Base-by-base conservation (phyloP, 352 stramenopile species). In the Pythium aristosporum region DNA sequence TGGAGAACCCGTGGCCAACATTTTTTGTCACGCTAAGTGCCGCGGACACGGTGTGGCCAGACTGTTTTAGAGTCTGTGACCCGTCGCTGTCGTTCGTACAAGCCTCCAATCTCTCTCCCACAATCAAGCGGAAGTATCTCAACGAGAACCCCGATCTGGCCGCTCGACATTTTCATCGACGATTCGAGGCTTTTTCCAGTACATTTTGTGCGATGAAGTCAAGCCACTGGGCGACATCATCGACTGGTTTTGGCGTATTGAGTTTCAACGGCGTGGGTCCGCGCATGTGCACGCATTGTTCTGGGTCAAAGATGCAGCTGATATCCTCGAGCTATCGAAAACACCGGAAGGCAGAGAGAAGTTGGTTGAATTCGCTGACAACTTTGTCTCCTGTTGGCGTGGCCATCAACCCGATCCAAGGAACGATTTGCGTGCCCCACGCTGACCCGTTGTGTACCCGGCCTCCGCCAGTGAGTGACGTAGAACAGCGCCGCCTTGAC, bases 251-350 rank as follows among this genome's bases (percentile, higher is more conserved):
- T 73, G 70, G 65, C 47, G 65, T 4, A 64, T 76, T 0, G 61
- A 76, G 32, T 73, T 67, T 57, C 65, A 73, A 20, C 46, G 65
- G 1, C 55, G 66, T 16, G 66, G 70, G 1, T 76, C 67, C 0
- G 0, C 70, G 0, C 62, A 69, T 15, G 69, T 72, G 10, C 58
- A 76, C 8, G 52, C 32, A 1, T 58, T 72, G 2, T 44, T 76
- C 2, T 74, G 70, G 66, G 51, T 71, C 13, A 67, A 69, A 52
- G 39, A 69, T 28, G 60, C 60, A 0, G 44, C 57, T 0, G 47
- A 64, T 15, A 64, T 64, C 2, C 21, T 64, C 4, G 57, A 64
- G 13, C 10, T 64, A 20, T 64, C 57, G 25, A 57, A 64, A 23
- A 44, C 57, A 7, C 34, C 51, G 1, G 12, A 21, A 1, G 51